phyloP scores from a whole-genome alignment of 1,139 yeast genomes.

The Saccharomycopsis phalli region DNA sequence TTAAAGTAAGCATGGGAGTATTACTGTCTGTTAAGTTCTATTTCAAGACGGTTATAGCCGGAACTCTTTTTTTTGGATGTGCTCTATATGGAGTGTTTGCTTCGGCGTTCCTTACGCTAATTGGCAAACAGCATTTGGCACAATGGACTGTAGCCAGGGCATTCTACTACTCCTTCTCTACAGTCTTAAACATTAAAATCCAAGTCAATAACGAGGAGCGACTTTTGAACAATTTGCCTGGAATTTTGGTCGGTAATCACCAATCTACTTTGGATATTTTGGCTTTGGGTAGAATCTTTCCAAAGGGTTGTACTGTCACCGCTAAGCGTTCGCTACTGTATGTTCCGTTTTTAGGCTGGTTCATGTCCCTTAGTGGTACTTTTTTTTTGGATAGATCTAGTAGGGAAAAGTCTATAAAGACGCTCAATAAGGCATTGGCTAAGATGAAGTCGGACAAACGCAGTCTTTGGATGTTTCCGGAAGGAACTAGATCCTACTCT shows the following conservation, averaged over 20 bases:
- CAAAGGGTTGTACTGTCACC: conserved; percentile 84
- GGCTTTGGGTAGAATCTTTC: conserved; percentile 74
- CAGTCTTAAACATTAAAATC: conserved; percentile 59
- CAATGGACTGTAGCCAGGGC: conserved; percentile 89
- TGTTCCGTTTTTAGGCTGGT: conserved; percentile 95
- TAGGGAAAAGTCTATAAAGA: conserved; percentile 64
- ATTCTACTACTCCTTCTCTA: conserved; percentile 54
- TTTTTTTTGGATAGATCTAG: conserved; percentile 83
- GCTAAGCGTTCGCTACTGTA: conserved; percentile 79
- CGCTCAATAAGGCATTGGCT: conserved; percentile 60
- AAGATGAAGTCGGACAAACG: conserved; percentile 52
- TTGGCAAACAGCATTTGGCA: conserved; percentile 71
- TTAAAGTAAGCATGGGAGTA: conserved; percentile 20
- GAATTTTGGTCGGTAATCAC: conserved; percentile 80
- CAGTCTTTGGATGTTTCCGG: conserved; percentile 82
- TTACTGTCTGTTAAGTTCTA: conserved; percentile 38
- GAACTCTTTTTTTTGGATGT: conserved; percentile 45
- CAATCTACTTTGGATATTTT: conserved; percentile 83
- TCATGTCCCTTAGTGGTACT: conserved; percentile 84
- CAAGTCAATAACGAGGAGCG: conserved; percentile 54
- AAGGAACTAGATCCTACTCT: conserved; percentile 86
- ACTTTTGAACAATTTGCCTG: conserved; percentile 46
- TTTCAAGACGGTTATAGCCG: conserved; percentile 45
- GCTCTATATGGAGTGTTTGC: conserved; percentile 73
- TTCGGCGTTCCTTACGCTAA: conserved; percentile 53